Base-by-base conservation (phyloP, 441 rosid genomes). In the Adansonia grandidieri region DNA sequence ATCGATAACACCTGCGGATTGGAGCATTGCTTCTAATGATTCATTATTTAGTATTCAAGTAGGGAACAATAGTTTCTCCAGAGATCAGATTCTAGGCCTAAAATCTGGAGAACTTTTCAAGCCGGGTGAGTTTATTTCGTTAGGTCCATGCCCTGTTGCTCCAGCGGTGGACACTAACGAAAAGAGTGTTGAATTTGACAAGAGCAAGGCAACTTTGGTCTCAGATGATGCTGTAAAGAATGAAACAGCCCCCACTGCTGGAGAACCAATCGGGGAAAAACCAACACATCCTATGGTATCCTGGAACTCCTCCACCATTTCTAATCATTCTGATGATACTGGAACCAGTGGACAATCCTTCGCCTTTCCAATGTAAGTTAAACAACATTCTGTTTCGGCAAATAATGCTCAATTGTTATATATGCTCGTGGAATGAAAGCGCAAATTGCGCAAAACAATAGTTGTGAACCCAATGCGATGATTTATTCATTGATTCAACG, bases 11-110 rank as follows among this genome's bases (percentile, higher is more conserved):
- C 79, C 79, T 13, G 14, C 60, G 73, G 92, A 84, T 2, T 87
- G 97, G 91, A 92, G 98, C 77, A 64, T 69, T 51, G 83, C 90
- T 78, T 96, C 99, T 11, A 92, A 88, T 58, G 99, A 96, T 0
- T 96, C 98, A 3, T 79, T 92, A 76, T 96, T 96, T 86, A 96
- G 99, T 84, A 77, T 96, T 77, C 88, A 87, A 17, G 64, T 86
- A 78, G 95, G 91, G 40, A 86, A 80, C 75, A 78, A 17, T 80
- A 87, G 89, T 75, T 86, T 90, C 74, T 57, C 86, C 14, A 83
- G 84, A 76, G 97, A 91, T 6, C 86, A 83, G 45, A 15, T 72
- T 40, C 75, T 75, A 62, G 73, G 13, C 70, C 11, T 80, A 45
- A 85, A 83, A 73, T 66, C 84, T 44, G 86, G 79, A 47, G 89